Evolutionary conservation across 1,284 basidiomycete genomes (phyloP), one percentile per base, ranked within the genome.

Genomic region (Microbotryum intermedium): DNA sequence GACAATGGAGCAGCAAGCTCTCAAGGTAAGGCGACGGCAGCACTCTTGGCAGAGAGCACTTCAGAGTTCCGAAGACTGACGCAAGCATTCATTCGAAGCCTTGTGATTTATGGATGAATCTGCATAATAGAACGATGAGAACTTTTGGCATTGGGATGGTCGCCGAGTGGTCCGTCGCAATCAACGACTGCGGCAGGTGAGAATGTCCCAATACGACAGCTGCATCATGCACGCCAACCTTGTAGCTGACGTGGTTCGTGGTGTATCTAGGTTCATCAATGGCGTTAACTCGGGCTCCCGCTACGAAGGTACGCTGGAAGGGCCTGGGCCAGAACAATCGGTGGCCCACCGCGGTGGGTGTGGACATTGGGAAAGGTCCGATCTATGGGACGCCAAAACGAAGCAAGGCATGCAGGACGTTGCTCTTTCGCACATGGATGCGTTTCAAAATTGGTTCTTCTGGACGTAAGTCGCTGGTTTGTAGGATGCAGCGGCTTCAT

Each of bases 391-490:
- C 68, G 67, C 75, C 26, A 70, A 74, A 4, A 83, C 80, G 72
- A 91, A 88, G 75, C 70, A 76, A n/a, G 78, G 76, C 50, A 80
- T 88, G 65, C 77, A 78, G 71, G 73, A 82, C 60, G 87, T 90
- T 69, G 84, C 87, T 3, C 66, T 85, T 70, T 81, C 84, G 21
- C 85, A 69, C 49, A 93, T 93, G 90, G 88, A 90, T 74, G 85
- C 59, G 42, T 45, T 60, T 39, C 53, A 70, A 55, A 29, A 51
- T 51, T 51, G 50, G 50, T 30, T 28, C 25, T n/a, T 51, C 50
- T 39, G 34, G 34, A 39, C 34, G 34, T 39, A 11, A 39, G 34
- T 39, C 30, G 20, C 45, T 10, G 10, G 6, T n/a, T 26, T 4
- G 29, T n/a, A n/a, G 7, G n/a, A 21, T 10, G 45, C 29, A 50